Base-by-base conservation (phyloP, 2,329 filamentous ascomycete species). In the Spiromastix sp. region DNA sequence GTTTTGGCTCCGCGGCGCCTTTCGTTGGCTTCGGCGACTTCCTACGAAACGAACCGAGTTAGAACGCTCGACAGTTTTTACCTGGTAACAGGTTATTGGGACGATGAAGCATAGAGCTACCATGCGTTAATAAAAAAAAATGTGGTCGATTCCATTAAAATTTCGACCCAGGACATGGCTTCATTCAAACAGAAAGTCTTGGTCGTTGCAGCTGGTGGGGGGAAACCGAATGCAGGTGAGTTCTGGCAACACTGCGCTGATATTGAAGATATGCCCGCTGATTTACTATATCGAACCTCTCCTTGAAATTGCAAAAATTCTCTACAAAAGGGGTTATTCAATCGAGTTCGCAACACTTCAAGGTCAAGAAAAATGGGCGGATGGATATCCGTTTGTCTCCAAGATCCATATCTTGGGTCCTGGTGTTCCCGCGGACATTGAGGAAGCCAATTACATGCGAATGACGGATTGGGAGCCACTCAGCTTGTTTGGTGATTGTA, bases 311-410 rank as follows among this genome's bases (percentile, higher is more conserved):
- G 55, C 54, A 13, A 43, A 47, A 7, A 47, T 55, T 1, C 51
- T 62, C 9, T 46, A 56, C 15, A 38, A 49, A 5, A 50, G 59
- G 18, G 55, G 60, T 13, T 54, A 62, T 37, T 44, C 37, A 5
- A 45, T 66, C 34, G 53, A 58, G 12, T 64, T 65, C 21, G 60
- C 59, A 13, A 64, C 60, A 1, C 49, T 55, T 19, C 38, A 51
- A 5, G 55, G 55, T 8, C 60, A 63, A 39, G 57, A 61, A 19
- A 28, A 34, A 20, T 64, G 59, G 59, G 43, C 45, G 7, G 34
- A 48, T 2, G 39, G 33, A 4, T 46, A 50, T 42, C 41, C 45
- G 19, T 59, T 60, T 45, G 36, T 61, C 30, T 42, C 45, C 18
- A 45, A 43, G 21, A 34, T 59, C 9, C 47, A 61, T 43, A 40